phyloP scores from a whole-genome alignment of 1,139 yeast genomes.

The Candida sp. region DNA sequence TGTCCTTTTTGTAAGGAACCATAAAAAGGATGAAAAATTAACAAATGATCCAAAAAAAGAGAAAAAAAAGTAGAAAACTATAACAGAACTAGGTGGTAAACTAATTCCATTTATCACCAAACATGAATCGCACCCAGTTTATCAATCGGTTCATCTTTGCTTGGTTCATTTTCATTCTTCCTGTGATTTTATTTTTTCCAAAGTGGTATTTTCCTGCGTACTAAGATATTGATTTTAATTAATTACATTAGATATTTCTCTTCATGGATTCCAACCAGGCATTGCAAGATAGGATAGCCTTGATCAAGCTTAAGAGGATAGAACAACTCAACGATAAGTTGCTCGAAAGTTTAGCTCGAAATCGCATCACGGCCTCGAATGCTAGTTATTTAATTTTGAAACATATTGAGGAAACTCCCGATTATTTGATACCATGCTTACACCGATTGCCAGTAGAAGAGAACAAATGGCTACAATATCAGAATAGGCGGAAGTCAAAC shows the following conservation, averaged over 20 bases:
- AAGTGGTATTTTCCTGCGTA: not conserved
- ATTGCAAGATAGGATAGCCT: constrained; percentile 27
- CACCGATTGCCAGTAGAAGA: constrained; percentile 49
- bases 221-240: too few species aligned
- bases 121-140: too few species aligned
- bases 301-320: constrained; percentile 60
- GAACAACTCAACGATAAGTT: constrained; percentile 57
- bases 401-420: constrained; percentile 46
- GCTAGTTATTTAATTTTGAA: constrained; percentile 51
- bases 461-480: constrained; percentile 40
- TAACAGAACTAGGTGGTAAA: too few species aligned
- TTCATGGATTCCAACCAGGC: constrained; percentile 10
- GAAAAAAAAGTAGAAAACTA: too few species aligned
- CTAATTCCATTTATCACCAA: too few species aligned
- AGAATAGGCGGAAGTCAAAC: constrained; percentile 12
- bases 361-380: constrained; percentile 66
- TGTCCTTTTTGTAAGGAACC: too few species aligned
- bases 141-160: too few species aligned
- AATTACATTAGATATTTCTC: too few species aligned
- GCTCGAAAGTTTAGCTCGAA: constrained; percentile 49
- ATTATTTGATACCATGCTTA: constrained; percentile 48
- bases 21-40: too few species aligned
- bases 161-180: too few species aligned
- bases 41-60: too few species aligned
- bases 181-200: not conserved